Evolutionary conservation across 2,329 filamentous ascomycete genomes (phyloP).

Genomic region (Colletotrichum tropicale): DNA sequence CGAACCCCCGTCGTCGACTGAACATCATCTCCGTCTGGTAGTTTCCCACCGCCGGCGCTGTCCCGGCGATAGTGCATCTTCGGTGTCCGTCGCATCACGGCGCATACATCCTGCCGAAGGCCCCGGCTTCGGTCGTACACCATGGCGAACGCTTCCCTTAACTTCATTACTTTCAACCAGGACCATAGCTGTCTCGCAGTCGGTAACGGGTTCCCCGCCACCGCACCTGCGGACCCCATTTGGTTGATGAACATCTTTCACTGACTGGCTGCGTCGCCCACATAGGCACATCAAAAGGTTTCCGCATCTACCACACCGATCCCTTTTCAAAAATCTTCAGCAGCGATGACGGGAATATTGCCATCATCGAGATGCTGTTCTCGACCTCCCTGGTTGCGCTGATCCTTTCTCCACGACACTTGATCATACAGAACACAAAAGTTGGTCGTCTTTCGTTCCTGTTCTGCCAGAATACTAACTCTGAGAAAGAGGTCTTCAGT

Average conservation of each 20-base stretch:
- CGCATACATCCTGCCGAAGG: not conserved
- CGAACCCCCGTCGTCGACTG: not conserved
- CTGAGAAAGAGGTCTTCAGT: constrained; percentile 67
- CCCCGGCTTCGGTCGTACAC: not conserved
- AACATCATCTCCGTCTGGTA: not conserved
- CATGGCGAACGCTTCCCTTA: constrained; percentile 78
- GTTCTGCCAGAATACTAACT: constrained; percentile 24
- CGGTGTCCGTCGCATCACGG: not conserved
- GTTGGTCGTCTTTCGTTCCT: constrained; percentile 48
- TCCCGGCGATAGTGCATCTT: not conserved
- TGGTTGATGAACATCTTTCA: not conserved
- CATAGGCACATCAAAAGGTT: constrained; percentile 87
- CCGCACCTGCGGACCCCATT: not conserved
- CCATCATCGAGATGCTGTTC: constrained; percentile 98
- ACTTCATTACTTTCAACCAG: constrained; percentile 99
- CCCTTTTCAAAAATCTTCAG: constrained; percentile 95
- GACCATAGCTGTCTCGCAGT: constrained; percentile 97
- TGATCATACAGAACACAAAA: constrained; percentile 98
- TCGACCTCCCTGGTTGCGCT: constrained; percentile 95
- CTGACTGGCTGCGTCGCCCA: not conserved
- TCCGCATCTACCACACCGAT: constrained; percentile 95
- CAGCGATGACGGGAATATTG: constrained; percentile 92
- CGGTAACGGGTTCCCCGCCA: constrained; percentile 58
- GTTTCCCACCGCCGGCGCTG: not conserved
- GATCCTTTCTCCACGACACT: constrained; percentile 86